phyloP scores from a whole-genome alignment of 495 filamentous ascomycete species.

The Xylaria castorea region DNA sequence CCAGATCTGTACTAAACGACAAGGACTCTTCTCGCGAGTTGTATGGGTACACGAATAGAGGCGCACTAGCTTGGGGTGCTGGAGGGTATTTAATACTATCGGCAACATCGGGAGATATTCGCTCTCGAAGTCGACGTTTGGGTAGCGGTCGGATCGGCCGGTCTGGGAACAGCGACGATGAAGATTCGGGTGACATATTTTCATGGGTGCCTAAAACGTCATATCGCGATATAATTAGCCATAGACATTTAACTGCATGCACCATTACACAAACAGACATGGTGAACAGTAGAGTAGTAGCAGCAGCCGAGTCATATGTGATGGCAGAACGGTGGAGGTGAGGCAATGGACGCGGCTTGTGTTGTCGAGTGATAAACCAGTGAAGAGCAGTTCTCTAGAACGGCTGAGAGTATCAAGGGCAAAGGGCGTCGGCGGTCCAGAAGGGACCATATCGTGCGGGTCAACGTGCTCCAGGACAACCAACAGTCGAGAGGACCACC shows the following conservation, averaged over 20 bases:
- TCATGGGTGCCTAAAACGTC: constrained; percentile 24
- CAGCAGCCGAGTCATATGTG: not conserved
- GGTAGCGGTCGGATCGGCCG: constrained; percentile 93
- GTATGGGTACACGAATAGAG: constrained; percentile 79
- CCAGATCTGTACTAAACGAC: constrained; percentile 31
- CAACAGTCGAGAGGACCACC: constrained; percentile 16
- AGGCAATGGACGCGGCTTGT: constrained; percentile 6
- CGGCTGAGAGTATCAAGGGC: not conserved
- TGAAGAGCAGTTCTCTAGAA: not conserved
- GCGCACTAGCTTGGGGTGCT: constrained; percentile 66
- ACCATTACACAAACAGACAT: constrained; percentile 29
- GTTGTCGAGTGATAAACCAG: not conserved
- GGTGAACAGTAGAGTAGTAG: not conserved
- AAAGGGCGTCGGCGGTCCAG: not conserved
- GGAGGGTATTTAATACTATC: constrained; percentile 83
- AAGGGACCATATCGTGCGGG: not conserved
- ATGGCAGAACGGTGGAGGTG: not conserved
- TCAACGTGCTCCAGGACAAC: not conserved
- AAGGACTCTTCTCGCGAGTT: constrained; percentile 49
- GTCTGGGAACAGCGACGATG: constrained; percentile 79
- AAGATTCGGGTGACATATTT: constrained; percentile 72
- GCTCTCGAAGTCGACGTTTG: constrained; percentile 81
- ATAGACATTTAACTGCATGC: constrained; percentile 35
- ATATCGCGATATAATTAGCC: constrained; percentile 44
- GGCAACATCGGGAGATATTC: constrained; percentile 82